These are phyloP conservation scores for Tuctoria greenei DNA, from an alignment of 176 grass and related monocot species.

Conservation along the genomic window DNA sequence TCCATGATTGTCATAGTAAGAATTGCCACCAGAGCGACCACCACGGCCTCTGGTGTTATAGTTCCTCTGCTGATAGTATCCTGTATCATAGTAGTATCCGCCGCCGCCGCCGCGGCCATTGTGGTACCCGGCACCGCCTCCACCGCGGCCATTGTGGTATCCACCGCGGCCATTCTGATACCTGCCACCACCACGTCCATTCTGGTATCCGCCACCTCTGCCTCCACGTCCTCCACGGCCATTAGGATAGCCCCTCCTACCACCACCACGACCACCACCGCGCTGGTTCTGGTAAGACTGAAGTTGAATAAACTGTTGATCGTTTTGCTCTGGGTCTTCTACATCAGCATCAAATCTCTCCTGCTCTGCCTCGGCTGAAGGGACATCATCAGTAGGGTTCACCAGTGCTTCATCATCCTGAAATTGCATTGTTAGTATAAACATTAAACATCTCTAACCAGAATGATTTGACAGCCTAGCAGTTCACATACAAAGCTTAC, in stretches of 20 bases:
- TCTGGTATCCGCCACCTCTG: slow-evolving; percentile 47
- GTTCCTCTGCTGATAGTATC: slow-evolving; percentile 62
- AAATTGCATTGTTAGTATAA: slow-evolving; percentile 18
- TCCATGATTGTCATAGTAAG: slow-evolving; percentile 47
- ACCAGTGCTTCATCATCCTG: slow-evolving; percentile 42
- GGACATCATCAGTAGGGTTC: slow-evolving; percentile 34
- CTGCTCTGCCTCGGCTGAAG: slow-evolving; percentile 43
- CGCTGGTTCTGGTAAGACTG: slow-evolving; percentile 52
- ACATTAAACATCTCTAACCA: neutral
- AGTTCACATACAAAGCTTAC: slow-evolving; percentile 20
- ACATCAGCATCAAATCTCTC: slow-evolving; percentile 44
- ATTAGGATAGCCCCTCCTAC: slow-evolving; percentile 51
- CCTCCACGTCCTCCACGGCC: slow-evolving; percentile 55
- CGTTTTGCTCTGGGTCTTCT: slow-evolving; percentile 52
- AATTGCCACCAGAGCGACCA: slow-evolving; percentile 51
- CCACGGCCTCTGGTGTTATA: slow-evolving; percentile 59
- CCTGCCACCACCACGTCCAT: slow-evolving; percentile 34
- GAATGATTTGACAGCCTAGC: neutral
- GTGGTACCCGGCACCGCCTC: slow-evolving; percentile 24
- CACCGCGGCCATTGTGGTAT: neutral
- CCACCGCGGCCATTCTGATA: slow-evolving; percentile 43
- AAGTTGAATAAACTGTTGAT: slow-evolving; percentile 45
- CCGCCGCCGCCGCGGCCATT: slow-evolving; percentile 33
- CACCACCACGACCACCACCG: slow-evolving; percentile 40
- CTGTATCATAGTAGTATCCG: slow-evolving; percentile 49